phyloP scores from a whole-genome alignment of 495 filamentous ascomycete genomes.

The Mytilinidion resinicola region DNA sequence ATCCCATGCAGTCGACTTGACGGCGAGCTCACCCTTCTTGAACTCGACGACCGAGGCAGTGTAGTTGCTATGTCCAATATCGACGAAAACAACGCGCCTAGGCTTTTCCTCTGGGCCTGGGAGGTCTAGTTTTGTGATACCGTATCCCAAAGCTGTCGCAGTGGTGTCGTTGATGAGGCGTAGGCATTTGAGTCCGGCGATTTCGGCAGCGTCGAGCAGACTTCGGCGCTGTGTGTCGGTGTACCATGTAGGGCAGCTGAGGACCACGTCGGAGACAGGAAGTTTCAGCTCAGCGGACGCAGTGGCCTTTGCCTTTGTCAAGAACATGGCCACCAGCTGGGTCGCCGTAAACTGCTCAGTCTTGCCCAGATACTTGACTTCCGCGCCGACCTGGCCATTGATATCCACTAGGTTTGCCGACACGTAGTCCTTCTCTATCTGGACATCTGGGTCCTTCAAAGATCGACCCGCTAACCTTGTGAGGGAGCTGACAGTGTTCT shows the following conservation, averaged over 20 bases:
- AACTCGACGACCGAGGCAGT: constrained; percentile 92
- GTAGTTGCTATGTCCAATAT: constrained; percentile 96
- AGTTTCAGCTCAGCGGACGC: constrained; percentile 81
- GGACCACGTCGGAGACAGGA: constrained; percentile 88
- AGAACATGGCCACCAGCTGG: constrained; percentile 88
- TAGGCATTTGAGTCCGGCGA: constrained; percentile 87
- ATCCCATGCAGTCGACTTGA: constrained; percentile 89
- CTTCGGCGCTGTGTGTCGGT: constrained; percentile 86
- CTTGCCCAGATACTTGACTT: constrained; percentile 89
- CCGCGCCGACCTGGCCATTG: constrained; percentile 88
- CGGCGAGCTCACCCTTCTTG: constrained; percentile 90
- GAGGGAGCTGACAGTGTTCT: constrained; percentile 91
- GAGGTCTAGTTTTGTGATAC: constrained; percentile 94
- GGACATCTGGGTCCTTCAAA: constrained; percentile 82
- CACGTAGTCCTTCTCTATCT: constrained; percentile 85
- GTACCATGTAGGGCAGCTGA: constrained; percentile 95
- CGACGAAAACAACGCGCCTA: constrained; percentile 82
- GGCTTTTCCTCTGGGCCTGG: constrained; percentile 88
- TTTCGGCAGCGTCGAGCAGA: constrained; percentile 88
- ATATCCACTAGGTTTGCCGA: constrained; percentile 83
- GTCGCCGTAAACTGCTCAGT: constrained; percentile 89
- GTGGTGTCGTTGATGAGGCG: constrained; percentile 98
- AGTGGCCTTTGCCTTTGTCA: constrained; percentile 88
- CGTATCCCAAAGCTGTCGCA: constrained; percentile 89
- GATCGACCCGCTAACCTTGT: constrained; percentile 86